Conservation (phyloP, 306 rosid species). For the Cucumis melo region DNA sequence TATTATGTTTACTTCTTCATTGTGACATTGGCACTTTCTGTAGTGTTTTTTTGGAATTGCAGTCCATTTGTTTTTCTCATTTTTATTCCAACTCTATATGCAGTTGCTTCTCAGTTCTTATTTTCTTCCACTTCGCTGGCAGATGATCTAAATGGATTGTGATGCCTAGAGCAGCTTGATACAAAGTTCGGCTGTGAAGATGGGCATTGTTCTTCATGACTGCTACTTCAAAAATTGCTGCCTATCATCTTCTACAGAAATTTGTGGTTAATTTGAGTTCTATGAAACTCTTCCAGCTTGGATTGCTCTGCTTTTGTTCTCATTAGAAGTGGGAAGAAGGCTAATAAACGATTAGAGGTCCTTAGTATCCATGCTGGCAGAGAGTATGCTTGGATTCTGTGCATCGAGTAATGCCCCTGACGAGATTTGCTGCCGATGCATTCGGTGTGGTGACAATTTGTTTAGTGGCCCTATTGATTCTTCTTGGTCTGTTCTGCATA, state of each 20-base stretch:
- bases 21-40: neutral
- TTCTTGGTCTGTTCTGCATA: slow-evolving; percentile 73
- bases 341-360: slow-evolving; percentile 33
- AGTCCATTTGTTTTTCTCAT: neutral
- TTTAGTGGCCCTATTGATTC: slow-evolving; percentile 72
- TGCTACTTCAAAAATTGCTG: slow-evolving; percentile 10
- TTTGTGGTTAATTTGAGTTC: slow-evolving; percentile 16
- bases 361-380: slow-evolving; percentile 94
- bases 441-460: slow-evolving; percentile 95
- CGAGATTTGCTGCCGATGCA: slow-evolving; percentile 92
- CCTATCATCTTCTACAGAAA: slow-evolving; percentile 7
- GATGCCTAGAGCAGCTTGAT: slow-evolving; percentile 12
- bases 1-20: neutral
- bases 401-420: slow-evolving; percentile 99
- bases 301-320: slow-evolving; percentile 11
- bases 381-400: slow-evolving; percentile 99
- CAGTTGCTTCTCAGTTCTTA: neutral
- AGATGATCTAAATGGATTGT: slow-evolving; percentile 21
- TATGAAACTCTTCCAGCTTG: slow-evolving; percentile 19
- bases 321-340: slow-evolving; percentile 30
- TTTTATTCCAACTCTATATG: neutral
- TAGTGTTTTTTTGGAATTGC: neutral
- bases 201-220: slow-evolving; percentile 14
- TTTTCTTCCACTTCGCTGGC: neutral
- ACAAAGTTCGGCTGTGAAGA: neutral